phyloP scores from a whole-genome alignment of 768 basidiomycete genomes.

The Pleurotus eryngii region DNA sequence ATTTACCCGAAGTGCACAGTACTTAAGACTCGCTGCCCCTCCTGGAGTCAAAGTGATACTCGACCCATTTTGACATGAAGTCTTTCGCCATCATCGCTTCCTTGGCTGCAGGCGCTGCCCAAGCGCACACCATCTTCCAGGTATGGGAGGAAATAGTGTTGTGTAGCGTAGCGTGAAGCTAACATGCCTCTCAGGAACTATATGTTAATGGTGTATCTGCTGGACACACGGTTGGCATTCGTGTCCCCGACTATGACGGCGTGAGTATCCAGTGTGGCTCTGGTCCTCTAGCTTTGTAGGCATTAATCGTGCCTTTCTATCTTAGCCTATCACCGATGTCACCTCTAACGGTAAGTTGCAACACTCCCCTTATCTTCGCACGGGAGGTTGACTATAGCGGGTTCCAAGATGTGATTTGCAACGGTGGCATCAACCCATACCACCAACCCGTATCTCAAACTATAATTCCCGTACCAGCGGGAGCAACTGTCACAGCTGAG shows the following conservation, averaged over 20 bases:
- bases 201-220: constrained; percentile 50
- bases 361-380: neutral
- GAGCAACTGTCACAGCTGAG: constrained; percentile 50
- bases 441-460: constrained; percentile 41
- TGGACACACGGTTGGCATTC: constrained; percentile 39
- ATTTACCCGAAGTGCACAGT: constrained; percentile 1
- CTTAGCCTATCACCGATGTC: constrained; percentile 56
- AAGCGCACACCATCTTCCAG: constrained; percentile 6
- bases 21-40: neutral
- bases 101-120: neutral
- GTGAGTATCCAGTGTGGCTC: constrained; percentile 17
- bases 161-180: neutral
- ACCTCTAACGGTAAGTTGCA: constrained; percentile 38
- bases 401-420: constrained; percentile 42
- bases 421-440: constrained; percentile 57
- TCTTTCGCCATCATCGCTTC: neutral
- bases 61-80: neutral
- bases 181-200: constrained; percentile 30
- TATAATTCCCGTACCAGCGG: constrained; percentile 49
- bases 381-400: neutral
- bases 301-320: neutral
- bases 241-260: constrained; percentile 43
- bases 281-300: too few relatives aligned
- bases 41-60: too few relatives aligned
- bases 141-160: neutral